Evolutionary conservation across 2,329 filamentous ascomycete species (phyloP).

Genomic region (Drechslerella coelobrocha): DNA sequence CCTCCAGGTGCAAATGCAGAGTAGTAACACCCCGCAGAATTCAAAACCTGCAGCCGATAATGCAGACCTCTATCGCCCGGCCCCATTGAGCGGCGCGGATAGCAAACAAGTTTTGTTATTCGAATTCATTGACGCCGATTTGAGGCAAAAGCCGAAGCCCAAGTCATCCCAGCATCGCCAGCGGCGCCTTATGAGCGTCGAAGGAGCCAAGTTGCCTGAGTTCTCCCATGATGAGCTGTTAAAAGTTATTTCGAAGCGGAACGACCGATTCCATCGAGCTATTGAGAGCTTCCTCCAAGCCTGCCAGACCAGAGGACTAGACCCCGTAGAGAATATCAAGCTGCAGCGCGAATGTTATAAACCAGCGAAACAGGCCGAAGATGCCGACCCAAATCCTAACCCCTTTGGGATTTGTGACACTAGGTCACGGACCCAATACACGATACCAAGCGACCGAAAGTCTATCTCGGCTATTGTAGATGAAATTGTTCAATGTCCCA

Average conservation of each 20-base stretch:
- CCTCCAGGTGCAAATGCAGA: conserved; percentile 77
- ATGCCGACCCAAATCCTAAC: conserved; percentile 3
- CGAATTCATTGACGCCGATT: conserved; percentile 88
- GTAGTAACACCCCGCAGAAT: conserved; percentile 44
- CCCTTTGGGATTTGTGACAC: too few species aligned
- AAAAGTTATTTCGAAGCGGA: conserved; percentile 84
- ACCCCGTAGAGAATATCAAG: conserved; percentile 72
- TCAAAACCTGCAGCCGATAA: conserved; percentile 51
- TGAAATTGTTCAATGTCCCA: conserved; percentile 74
- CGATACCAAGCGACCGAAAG: conserved; percentile 79
- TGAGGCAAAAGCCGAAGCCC: conserved; percentile 76
- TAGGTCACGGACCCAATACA: too few species aligned
- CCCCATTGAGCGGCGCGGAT: conserved; percentile 57
- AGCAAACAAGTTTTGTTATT: conserved; percentile 79
- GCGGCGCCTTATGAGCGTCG: conserved; percentile 62
- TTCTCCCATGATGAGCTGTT: conserved; percentile 93
- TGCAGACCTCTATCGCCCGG: conserved; percentile 55
- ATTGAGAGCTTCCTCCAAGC: conserved; percentile 78
- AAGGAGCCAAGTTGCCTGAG: conserved; percentile 87
- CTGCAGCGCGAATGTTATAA: conserved; percentile 60
- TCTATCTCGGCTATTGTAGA: conserved; percentile 82
- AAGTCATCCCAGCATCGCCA: conserved; percentile 61
- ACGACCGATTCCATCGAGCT: conserved; percentile 79
- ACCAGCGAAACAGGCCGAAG: conserved; percentile 59
- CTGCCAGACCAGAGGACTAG: conserved; percentile 69